Evolutionary conservation across 2,329 filamentous ascomycete species (phyloP).

Genomic region (Aspergillus sp.): DNA sequence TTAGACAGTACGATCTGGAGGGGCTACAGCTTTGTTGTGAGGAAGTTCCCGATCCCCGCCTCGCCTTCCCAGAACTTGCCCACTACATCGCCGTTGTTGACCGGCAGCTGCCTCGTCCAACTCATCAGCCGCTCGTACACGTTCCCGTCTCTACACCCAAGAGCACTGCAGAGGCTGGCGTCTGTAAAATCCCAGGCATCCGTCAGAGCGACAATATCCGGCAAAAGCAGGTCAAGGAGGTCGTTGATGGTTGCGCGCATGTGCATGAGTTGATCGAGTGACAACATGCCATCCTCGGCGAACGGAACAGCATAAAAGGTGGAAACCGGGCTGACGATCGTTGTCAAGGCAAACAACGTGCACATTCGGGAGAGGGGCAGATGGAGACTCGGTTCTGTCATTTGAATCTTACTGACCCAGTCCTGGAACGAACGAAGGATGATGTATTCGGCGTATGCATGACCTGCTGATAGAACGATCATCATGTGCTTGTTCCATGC

Average conservation of each 20-base stretch:
- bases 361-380: not conserved
- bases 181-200: slow-evolving; percentile 10
- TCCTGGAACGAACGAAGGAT: not conserved
- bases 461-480: not conserved
- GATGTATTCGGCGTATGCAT: slow-evolving; percentile 3
- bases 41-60: not conserved
- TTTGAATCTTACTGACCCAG: not conserved
- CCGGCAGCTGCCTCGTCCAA: slow-evolving; percentile 4
- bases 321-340: not conserved
- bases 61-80: not conserved
- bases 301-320: slow-evolving; percentile 1
- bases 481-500: slow-evolving; percentile 7
- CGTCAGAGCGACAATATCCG: slow-evolving; percentile 1
- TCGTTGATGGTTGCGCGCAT: not conserved
- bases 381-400: not conserved
- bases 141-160: slow-evolving; percentile 7
- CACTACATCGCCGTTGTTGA: not conserved
- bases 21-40: not conserved
- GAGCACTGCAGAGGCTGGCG: slow-evolving; percentile 3
- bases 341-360: slow-evolving; percentile 4
- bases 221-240: not conserved
- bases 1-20: no score
- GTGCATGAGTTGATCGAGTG: not conserved
- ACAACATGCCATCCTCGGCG: not conserved
- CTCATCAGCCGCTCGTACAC: slow-evolving; percentile 6